These are phyloP conservation scores for Acephala macrosclerotiorum DNA, from an alignment of 2,329 filamentous ascomycete genomes.

Conservation along the genomic window DNA sequence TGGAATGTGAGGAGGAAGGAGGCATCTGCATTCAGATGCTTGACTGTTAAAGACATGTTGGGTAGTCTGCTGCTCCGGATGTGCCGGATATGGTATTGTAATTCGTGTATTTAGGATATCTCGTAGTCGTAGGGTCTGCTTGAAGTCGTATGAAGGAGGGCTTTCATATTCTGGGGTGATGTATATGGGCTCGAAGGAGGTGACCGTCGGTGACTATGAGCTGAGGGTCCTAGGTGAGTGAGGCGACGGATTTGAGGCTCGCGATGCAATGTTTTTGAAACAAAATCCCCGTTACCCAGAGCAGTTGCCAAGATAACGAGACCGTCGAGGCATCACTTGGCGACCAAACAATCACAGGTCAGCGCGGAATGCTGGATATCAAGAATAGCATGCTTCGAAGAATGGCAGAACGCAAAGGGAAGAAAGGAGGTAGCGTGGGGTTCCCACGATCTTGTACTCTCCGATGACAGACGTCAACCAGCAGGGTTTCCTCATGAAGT, in stretches of 20 bases:
- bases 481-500: neutral
- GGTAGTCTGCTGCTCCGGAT: conserved; percentile 1
- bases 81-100: neutral
- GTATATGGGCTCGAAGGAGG: neutral
- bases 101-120: neutral
- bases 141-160: conserved; percentile 2
- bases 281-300: neutral
- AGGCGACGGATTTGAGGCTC: neutral
- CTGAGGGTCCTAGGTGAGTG: neutral
- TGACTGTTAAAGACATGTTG: conserved; percentile 68
- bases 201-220: neutral
- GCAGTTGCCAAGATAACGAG: neutral
- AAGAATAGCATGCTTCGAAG: neutral
- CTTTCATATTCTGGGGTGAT: conserved; percentile 9
- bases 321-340: neutral
- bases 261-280: neutral
- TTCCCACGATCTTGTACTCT: conserved; percentile 2
- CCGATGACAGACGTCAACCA: neutral
- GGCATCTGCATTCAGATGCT: conserved; percentile 69
- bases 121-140: neutral
- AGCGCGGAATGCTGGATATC: neutral
- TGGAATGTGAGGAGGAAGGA: conserved; percentile 70
- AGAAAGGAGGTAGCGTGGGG: conserved; percentile 2
- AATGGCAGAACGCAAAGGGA: neutral
- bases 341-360: neutral